phyloP scores from a whole-genome alignment of 345 rosid genomes.

The Pistacia vera region DNA sequence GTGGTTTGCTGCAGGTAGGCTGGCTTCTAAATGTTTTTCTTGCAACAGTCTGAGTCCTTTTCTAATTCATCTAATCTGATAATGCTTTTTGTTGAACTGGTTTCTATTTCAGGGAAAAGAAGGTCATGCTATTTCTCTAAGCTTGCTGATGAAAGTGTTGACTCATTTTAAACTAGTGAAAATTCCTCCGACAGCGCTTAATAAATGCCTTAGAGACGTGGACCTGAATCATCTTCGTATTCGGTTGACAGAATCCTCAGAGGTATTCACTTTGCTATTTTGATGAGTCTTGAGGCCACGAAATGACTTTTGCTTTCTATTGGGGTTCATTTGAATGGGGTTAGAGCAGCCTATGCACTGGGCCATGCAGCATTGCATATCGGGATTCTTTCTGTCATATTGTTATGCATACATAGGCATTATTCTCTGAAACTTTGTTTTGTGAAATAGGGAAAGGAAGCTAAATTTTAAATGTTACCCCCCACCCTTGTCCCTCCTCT shows the following conservation, averaged over 20 bases:
- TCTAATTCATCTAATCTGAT: not conserved
- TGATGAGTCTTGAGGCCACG: slow-evolving; percentile 13
- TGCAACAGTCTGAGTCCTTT: slow-evolving; percentile 5
- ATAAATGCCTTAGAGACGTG: slow-evolving; percentile 39
- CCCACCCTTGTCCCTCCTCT: too few relatives aligned
- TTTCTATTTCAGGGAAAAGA: slow-evolving; percentile 51
- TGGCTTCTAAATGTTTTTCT: slow-evolving; percentile 18
- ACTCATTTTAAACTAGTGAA: slow-evolving; percentile 44
- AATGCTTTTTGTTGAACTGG: slow-evolving; percentile 14
- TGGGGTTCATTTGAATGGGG: slow-evolving; percentile 2
- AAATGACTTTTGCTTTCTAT: slow-evolving; percentile 21
- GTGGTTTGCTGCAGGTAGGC: slow-evolving; percentile 73
- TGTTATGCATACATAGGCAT: not conserved
- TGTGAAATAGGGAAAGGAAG: not conserved
- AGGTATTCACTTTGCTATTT: slow-evolving; percentile 43
- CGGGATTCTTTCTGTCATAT: not conserved
- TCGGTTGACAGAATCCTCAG: slow-evolving; percentile 62
- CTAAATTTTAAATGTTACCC: slow-evolving; percentile 1
- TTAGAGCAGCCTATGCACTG: not conserved
- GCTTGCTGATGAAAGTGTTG: slow-evolving; percentile 50
- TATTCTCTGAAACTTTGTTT: slow-evolving; percentile 1
- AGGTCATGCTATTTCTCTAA: slow-evolving; percentile 49
- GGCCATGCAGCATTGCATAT: not conserved
- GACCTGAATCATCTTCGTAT: slow-evolving; percentile 44
- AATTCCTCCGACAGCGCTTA: slow-evolving; percentile 32